These are phyloP conservation scores for Cercospora zeae-maydis DNA, from an alignment of 2,329 filamentous ascomycete genomes.

Conservation along the genomic window DNA sequence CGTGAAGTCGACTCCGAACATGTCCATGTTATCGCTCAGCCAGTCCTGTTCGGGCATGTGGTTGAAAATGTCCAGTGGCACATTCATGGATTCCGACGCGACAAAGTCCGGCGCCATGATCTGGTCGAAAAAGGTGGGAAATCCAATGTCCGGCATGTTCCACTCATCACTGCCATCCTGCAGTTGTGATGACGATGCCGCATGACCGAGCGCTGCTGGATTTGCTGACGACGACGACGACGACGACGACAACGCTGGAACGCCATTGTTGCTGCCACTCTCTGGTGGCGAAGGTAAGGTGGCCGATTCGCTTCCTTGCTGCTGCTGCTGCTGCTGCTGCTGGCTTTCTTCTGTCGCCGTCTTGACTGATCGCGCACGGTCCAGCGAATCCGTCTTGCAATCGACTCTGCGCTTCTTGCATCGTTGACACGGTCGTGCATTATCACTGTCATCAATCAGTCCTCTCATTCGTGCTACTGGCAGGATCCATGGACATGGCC, in stretches of 20 bases:
- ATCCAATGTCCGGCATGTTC: constrained; percentile 4
- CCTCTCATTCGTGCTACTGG: neutral
- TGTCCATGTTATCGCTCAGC: constrained; percentile 15
- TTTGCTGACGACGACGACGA: neutral
- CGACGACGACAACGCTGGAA: neutral
- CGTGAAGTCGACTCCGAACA: constrained; percentile 24
- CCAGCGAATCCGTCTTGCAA: constrained; percentile 11
- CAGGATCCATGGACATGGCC: neutral
- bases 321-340: neutral
- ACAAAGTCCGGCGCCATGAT: constrained; percentile 25
- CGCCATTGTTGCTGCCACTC: neutral
- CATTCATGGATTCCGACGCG: constrained; percentile 2
- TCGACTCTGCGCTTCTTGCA: constrained; percentile 18
- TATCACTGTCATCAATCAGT: constrained; percentile 16
- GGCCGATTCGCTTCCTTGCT: neutral
- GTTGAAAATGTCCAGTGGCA: constrained; percentile 21
- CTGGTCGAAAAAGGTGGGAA: constrained; percentile 25
- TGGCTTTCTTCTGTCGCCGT: neutral
- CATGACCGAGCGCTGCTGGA: neutral
- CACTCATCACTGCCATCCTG: neutral
- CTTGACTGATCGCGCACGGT: neutral
- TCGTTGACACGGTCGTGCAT: constrained; percentile 31
- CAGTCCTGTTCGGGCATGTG: constrained; percentile 22
- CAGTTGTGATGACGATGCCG: neutral
- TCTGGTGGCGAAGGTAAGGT: neutral